Percentiles rank a stretch among this genome's conserved stretches.
phyloP scores from a whole-genome alignment of 2,329 filamentous ascomycete species.

The Aureobasidium subglaciale region DNA sequence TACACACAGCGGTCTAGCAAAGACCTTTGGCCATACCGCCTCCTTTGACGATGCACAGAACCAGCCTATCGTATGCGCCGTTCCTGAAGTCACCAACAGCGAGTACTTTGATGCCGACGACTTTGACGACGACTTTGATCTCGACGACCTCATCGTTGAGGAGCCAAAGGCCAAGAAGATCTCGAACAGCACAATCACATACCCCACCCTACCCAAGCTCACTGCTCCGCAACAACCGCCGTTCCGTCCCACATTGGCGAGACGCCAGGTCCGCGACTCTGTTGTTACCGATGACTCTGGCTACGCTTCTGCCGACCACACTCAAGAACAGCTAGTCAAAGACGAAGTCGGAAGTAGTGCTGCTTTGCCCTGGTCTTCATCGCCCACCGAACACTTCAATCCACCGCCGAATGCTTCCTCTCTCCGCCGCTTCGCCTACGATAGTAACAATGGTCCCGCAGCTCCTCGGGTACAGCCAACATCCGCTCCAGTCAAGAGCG shows the following conservation, averaged over 20 bases:
- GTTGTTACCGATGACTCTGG: constrained; percentile 19
- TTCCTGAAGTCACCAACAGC: constrained; percentile 20
- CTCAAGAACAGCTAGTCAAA: constrained; percentile 9
- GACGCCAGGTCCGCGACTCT: constrained; percentile 18
- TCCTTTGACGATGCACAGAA: constrained; percentile 33
- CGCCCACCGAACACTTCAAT: constrained; percentile 35
- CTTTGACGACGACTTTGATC: constrained; percentile 74
- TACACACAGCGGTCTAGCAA: constrained; percentile 40
- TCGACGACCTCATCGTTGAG: constrained; percentile 52
- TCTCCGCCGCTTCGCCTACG: constrained; percentile 16
- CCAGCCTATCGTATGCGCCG: constrained; percentile 22
- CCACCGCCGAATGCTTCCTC: constrained; percentile 24
- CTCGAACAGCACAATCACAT: constrained; percentile 28
- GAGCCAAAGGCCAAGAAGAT: constrained; percentile 39
- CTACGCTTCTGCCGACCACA: constrained; percentile 20
- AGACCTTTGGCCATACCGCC: constrained; percentile 33
- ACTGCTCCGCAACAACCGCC: constrained; percentile 20
- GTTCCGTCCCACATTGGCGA: constrained; percentile 26
- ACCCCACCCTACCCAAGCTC: constrained; percentile 34
- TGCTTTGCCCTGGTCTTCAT: constrained; percentile 62
- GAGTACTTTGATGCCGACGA: constrained; percentile 72
- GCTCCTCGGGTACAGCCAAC: not conserved
- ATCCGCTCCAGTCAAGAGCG: constrained; percentile 17
- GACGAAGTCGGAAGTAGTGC: constrained; percentile 45
- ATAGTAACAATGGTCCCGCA: constrained; percentile 2